Conservation (phyloP, 495 filamentous ascomycete genomes). For the Halenospora varia region DNA sequence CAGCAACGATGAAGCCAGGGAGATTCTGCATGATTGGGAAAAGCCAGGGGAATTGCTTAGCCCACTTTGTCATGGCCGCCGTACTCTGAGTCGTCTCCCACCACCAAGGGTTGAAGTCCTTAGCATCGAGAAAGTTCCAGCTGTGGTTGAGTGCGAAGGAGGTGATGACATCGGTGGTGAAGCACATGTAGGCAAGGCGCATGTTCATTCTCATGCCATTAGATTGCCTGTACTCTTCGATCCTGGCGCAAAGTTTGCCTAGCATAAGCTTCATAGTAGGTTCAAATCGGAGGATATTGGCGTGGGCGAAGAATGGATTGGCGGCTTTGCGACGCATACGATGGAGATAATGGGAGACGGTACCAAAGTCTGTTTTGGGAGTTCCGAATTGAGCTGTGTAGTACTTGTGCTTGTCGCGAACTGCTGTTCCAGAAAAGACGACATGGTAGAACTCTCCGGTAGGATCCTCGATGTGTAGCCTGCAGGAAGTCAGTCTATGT, state of each 20-base stretch:
- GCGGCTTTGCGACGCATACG: conserved; percentile 32
- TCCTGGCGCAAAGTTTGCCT: background rate
- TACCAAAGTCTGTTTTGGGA: conserved; percentile 31
- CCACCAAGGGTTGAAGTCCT: background rate
- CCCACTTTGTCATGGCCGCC: background rate
- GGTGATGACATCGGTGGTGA: conserved; percentile 14
- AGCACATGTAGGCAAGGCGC: background rate
- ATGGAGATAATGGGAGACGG: conserved; percentile 39
- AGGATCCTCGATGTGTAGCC: conserved; percentile 48
- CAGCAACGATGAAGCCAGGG: background rate
- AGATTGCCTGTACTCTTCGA: background rate
- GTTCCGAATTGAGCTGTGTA: background rate
- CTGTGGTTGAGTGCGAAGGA: background rate
- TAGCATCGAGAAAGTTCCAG: conserved; percentile 1
- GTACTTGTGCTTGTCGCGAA: background rate
- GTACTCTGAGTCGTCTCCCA: background rate
- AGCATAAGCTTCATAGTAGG: background rate
- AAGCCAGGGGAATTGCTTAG: conserved; percentile 5
- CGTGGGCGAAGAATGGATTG: conserved; percentile 33
- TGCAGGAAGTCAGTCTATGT: background rate
- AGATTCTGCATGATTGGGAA: background rate
- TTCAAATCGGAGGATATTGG: background rate
- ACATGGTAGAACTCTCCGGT: conserved; percentile 43
- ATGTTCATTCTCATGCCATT: background rate
- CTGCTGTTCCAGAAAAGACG: conserved; percentile 17